Base-by-base conservation (phyloP, 306 rosid species). In the Cicer pinnatifidum region DNA sequence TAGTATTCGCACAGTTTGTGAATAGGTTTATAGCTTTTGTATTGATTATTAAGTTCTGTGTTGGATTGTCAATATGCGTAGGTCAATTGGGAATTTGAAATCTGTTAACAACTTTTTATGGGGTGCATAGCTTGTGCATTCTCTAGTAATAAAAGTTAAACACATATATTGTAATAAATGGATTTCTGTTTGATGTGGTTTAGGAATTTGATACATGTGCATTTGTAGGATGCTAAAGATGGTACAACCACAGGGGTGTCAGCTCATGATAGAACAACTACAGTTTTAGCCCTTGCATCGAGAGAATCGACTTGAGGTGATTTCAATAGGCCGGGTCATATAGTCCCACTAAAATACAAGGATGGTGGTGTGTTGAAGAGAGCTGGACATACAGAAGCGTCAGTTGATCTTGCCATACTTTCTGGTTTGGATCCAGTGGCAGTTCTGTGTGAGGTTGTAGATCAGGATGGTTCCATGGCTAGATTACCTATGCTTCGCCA, bases 401-500 rank as follows among this genome's bases (percentile, higher is more conserved):
- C 99, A 5, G 99, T 88, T 62, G 99, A 94, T 82, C 99, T 94
- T 69, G 84, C 95, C 1, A 16, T 89, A 58, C 88, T 91, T 65
- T 96, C 99, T 72, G 99, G 99, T 50, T 74, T 89, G 74, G 88
- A 88, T 1, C 96, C 99, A 1, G 90, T 80, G 13, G 91, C 86
- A 67, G 84, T 94, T 80, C 83, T 91, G 45, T 94, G 97, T 83
- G 99, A 94, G 84, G 76, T 94, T 78, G 99, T 94, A 20, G 99
- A 94, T 81, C 97, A 94, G 68, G 99, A 94, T 41, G 99, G 97
- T 84, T 91, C 97, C 82, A 91, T 94, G 99, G 99, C 99, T 72
- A 88, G 99, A 69, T 74, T 94, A 73, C 96, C 97, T 9, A 88
- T 85, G 82, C 99, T 94, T 86, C 93, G 91, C 19, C 67, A 87